Conservation (phyloP, 1,284 basidiomycete species). For the Apiotrichum veenhuisii region DNA sequence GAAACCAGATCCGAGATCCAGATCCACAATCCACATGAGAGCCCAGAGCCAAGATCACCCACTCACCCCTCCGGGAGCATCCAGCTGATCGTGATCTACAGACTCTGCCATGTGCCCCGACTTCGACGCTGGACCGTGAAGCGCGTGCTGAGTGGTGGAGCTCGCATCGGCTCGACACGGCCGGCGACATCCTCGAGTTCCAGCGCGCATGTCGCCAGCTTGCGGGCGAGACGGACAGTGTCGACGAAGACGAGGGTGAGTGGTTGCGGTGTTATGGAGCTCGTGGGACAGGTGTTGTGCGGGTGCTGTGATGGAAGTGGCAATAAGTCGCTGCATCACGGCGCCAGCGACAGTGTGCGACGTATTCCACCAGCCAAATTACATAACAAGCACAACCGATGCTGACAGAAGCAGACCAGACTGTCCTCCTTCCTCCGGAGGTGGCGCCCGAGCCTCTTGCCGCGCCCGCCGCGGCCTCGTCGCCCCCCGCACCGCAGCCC, state of each 20-base stretch:
- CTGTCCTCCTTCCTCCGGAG: neutral
- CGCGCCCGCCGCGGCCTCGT: neutral
- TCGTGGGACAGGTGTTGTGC: no score
- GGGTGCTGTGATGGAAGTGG: neutral
- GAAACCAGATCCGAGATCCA: no score
- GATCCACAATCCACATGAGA: no score
- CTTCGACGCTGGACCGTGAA: conserved; percentile 12
- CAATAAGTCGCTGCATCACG: no score
- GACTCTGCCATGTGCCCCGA: conserved; percentile 9
- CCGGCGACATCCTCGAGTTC: conserved; percentile 8
- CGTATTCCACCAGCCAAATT: no score
- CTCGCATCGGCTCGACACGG: conserved; percentile 6
- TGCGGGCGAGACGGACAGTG: neutral
- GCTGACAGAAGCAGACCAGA: no score
- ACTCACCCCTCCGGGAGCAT: no score
- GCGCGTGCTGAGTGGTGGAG: conserved; percentile 18
- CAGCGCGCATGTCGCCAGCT: neutral
- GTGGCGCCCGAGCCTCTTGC: neutral
- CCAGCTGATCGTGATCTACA: neutral
- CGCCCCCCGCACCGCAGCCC: neutral
- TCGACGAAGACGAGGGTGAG: neutral
- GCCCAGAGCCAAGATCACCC: no score
- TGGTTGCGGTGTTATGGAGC: neutral
- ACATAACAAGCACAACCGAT: no score
- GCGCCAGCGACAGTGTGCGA: no score